Percentiles rank a stretch among this genome's conserved stretches.
Conservation (phyloP, 192 early-diverging fungal genomes). For the Entomortierella lignicola region DNA sequence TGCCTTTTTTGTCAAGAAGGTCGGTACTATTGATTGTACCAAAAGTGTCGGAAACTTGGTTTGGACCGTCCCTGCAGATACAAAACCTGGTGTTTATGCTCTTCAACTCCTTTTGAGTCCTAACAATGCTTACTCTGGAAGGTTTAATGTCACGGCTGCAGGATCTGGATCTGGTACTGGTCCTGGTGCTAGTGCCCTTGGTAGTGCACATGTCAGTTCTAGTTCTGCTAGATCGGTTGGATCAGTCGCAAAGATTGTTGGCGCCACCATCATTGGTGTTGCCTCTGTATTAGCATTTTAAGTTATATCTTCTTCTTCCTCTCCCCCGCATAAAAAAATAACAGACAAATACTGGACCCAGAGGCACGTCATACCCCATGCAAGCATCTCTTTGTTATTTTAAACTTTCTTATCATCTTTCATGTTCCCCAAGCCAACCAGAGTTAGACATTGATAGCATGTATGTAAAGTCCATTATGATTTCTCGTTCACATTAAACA, state of each 20-base stretch:
- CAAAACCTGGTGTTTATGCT: conserved; percentile 53
- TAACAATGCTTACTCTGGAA: conserved; percentile 50
- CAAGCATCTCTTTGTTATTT: neutral
- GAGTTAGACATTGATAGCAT: too few relatives aligned
- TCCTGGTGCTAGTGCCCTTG: neutral
- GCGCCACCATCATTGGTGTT: conserved; percentile 6
- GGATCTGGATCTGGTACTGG: conserved; percentile 8
- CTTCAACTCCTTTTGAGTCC: conserved; percentile 40
- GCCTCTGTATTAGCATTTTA: conserved; percentile 19
- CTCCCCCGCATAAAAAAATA: too few relatives aligned
- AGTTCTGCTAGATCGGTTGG: conserved; percentile 1
- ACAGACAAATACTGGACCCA: too few relatives aligned
- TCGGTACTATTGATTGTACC: conserved; percentile 52
- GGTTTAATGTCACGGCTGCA: conserved; percentile 33
- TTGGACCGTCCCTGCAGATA: conserved; percentile 51
- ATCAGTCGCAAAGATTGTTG: neutral
- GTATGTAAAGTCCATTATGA: too few relatives aligned
- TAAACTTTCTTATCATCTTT: neutral
- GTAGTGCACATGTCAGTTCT: neutral
- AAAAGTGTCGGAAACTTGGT: conserved; percentile 48
- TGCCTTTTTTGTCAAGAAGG: conserved; percentile 56
- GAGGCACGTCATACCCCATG: too few relatives aligned
- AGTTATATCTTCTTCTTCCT: too few relatives aligned
- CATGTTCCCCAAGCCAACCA: neutral
- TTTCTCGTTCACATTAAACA: too few relatives aligned